These are phyloP conservation scores for Phaeosphaeria sp. DNA, from an alignment of 2,329 filamentous ascomycete genomes.

Conservation along the genomic window DNA sequence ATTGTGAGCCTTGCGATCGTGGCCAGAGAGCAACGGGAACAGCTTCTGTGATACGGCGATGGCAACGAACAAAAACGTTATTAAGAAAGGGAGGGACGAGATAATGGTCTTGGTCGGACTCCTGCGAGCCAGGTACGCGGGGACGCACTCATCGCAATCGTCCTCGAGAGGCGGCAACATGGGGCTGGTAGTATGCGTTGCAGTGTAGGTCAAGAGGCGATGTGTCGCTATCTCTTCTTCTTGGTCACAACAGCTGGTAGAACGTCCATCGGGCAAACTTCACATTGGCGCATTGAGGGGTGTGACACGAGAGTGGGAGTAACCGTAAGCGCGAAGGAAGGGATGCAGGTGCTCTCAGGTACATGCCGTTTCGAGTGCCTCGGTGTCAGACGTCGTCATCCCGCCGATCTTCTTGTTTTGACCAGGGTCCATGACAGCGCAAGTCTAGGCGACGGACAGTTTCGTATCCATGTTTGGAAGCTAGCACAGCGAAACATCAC, in stretches of 20 bases:
- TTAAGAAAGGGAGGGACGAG: conserved; percentile 71
- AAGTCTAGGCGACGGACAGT: conserved; percentile 5
- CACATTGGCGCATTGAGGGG: conserved; percentile 11
- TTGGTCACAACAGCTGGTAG: conserved; percentile 17
- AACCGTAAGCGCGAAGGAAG: conserved; percentile 11
- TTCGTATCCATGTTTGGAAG: neutral
- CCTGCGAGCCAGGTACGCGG: conserved; percentile 53
- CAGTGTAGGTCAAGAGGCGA: conserved; percentile 11
- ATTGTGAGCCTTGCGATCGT: conserved; percentile 66
- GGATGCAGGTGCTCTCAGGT: conserved; percentile 15
- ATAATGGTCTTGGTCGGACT: conserved; percentile 62
- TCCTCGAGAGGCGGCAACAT: conserved; percentile 48
- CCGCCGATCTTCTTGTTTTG: conserved; percentile 14
- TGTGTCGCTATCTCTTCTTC: conserved; percentile 26
- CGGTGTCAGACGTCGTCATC: conserved; percentile 26
- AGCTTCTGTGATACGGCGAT: conserved; percentile 70
- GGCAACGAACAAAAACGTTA: conserved; percentile 71
- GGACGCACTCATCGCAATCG: conserved; percentile 66
- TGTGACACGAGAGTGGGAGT: conserved; percentile 11
- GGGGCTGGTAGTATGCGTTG: conserved; percentile 12
- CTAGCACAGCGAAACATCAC: neutral
- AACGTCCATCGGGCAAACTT: conserved; percentile 34
- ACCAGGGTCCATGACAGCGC: conserved; percentile 9
- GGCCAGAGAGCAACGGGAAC: conserved; percentile 73
- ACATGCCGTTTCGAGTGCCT: conserved; percentile 18